Conservation (phyloP, 495 filamentous ascomycete genomes). For the Penicillium samsonianum region DNA sequence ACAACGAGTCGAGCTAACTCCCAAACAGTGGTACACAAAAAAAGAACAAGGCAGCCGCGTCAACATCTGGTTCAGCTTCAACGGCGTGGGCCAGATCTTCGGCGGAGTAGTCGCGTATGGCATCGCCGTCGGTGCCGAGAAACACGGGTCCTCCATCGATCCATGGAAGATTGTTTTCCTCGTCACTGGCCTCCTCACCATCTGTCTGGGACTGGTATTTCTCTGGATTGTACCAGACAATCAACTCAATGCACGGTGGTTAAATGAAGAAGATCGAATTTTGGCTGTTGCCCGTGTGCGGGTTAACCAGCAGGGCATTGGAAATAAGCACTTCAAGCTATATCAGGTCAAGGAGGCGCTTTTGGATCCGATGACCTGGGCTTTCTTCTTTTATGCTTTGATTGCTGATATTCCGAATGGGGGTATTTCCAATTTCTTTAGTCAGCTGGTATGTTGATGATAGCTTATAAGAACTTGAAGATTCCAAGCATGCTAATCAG, state of each 20-base stretch:
- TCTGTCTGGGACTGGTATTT: conserved; percentile 58
- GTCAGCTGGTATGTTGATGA: conserved; percentile 46
- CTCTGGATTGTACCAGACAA: conserved; percentile 67
- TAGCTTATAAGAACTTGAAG: background rate
- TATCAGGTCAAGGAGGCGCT: conserved; percentile 63
- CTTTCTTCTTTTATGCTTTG: conserved; percentile 63
- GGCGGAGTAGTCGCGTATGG: conserved; percentile 66
- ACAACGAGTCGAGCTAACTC: background rate
- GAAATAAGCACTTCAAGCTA: conserved; percentile 67
- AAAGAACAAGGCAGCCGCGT: conserved; percentile 58
- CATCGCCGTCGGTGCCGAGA: conserved; percentile 58
- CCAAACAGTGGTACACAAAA: conserved; percentile 60
- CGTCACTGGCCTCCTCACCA: conserved; percentile 62
- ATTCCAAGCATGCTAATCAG: background rate
- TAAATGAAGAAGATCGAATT: conserved; percentile 61
- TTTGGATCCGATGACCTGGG: conserved; percentile 63
- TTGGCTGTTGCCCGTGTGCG: conserved; percentile 62
- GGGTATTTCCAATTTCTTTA: conserved; percentile 73
- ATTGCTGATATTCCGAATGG: conserved; percentile 67
- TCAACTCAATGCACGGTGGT: conserved; percentile 67
- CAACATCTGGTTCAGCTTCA: conserved; percentile 66
- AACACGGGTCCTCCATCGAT: conserved; percentile 55
- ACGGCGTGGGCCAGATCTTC: conserved; percentile 61
- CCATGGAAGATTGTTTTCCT: conserved; percentile 73
- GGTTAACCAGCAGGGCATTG: conserved; percentile 66